Evolutionary conservation across 345 rosid genomes (phyloP).

Genomic region (Trapa bicornis): DNA sequence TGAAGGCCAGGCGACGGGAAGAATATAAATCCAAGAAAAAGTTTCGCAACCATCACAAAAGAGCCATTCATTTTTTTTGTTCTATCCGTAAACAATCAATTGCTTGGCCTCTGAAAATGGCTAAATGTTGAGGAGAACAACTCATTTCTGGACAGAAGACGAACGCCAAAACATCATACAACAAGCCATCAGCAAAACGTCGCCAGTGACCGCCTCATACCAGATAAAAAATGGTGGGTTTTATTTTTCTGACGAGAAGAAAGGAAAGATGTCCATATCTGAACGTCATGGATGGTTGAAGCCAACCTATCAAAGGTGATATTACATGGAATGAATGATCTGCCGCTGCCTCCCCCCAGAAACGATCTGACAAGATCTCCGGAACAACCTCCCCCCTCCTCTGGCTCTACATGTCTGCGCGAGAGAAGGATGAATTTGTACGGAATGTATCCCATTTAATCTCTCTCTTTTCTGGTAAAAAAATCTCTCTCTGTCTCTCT

Average conservation of each 20-base stretch:
- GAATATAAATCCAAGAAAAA: not conserved
- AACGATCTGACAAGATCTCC: too few species aligned
- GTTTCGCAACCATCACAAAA: not conserved
- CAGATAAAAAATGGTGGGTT: not conserved
- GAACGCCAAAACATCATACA: constrained; percentile 1
- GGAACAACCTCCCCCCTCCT: too few species aligned
- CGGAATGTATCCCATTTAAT: too few species aligned
- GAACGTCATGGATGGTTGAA: too few species aligned
- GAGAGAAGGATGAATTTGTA: too few species aligned
- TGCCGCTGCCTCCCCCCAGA: too few species aligned
- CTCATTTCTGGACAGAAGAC: not conserved
- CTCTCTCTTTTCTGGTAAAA: too few species aligned
- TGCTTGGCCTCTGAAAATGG: not conserved
- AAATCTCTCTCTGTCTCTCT: too few species aligned
- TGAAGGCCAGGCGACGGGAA: not conserved
- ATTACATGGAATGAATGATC: too few species aligned
- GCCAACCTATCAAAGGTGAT: not conserved
- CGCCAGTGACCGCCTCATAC: not conserved
- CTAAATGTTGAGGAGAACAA: not conserved
- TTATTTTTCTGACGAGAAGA: too few species aligned
- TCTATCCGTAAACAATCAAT: not conserved
- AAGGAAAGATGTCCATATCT: not conserved
- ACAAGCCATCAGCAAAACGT: not conserved
- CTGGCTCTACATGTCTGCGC: too few species aligned
- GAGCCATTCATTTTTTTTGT: not conserved